Evolutionary conservation across 352 stramenopile species (phyloP), one percentile per base, ranked within the genome.

Genomic region (Hyaloperonospora brassicae): DNA sequence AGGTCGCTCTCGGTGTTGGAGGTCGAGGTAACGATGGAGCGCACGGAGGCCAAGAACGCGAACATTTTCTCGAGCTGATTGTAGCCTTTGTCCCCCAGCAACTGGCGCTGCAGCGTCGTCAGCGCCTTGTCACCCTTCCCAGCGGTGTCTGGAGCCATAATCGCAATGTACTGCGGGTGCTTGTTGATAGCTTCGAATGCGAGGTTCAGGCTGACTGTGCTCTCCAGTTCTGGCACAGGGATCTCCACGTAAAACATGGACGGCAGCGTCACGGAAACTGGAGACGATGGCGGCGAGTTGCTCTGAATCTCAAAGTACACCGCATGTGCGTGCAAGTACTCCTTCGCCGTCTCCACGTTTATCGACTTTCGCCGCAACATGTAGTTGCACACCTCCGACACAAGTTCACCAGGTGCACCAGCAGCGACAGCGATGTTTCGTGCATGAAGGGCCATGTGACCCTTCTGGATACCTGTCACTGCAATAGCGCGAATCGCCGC

Each of bases 221-320:
- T 62, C 51, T 88, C 76, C 23, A 90, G 52, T 40, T 84, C 75
- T 2, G 80, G 83, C 34, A 90, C 78, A 1, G 73, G 72, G 45
- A 93, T 73, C 62, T 89, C 83, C 17, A 93, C 80, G 54, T 89
- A 93, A 52, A 93, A 87, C 83, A 91, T 93, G 25, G 79, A 90
- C 25, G 83, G 83, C 53, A 82, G 50, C 10, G 66, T 57, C 57
- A 60, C 22, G 14, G 69, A 57, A 34, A 78, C 17, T 1, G 73
- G 72, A 43, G 73, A 85, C 17, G 52, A 59, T 24, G 72, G 69
- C 10, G 71, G 66, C 7, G 71, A 77, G 49, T 60, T 67, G 52
- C 56, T 66, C 35, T 80, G 68, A 41, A 92, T 84, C 65, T 90
- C 78, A 5, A 67, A 74, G 49, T 84, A 93, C 36, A 93, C 73